phyloP scores from a whole-genome alignment of 2,329 filamentous ascomycete genomes.

The Stenocarpella maydis region DNA sequence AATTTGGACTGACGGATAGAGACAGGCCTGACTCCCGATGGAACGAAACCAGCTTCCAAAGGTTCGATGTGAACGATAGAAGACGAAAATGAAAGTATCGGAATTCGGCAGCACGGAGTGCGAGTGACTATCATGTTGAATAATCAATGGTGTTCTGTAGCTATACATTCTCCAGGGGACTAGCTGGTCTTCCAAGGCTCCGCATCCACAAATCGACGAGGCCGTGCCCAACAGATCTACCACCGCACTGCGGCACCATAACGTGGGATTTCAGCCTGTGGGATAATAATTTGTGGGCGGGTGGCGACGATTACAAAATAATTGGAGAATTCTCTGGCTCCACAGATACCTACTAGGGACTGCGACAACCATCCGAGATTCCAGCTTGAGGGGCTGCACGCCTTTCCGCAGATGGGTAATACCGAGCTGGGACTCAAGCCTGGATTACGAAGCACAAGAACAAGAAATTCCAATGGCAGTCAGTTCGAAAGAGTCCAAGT shows the following conservation, averaged over 20 bases:
- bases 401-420: too few species aligned
- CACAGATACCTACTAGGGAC: too few species aligned
- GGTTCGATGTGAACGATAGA: neutral
- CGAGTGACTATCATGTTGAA: neutral
- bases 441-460: neutral
- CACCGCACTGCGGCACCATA: neutral
- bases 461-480: neutral
- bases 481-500: neutral
- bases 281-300: neutral
- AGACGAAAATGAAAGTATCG: neutral
- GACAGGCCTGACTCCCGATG: neutral
- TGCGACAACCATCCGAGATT: too few species aligned
- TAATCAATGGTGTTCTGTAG: neutral
- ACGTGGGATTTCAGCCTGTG: neutral
- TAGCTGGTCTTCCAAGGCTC: neutral
- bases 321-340: too few species aligned
- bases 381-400: too few species aligned
- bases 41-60: neutral
- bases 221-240: neutral
- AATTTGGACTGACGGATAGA: constrained; percentile 5
- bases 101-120: neutral
- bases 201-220: neutral
- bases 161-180: neutral
- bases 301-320: neutral
- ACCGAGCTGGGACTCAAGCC: too few species aligned